Base-by-base conservation (phyloP, 805 yeast species). In the Ogataea angusta region DNA sequence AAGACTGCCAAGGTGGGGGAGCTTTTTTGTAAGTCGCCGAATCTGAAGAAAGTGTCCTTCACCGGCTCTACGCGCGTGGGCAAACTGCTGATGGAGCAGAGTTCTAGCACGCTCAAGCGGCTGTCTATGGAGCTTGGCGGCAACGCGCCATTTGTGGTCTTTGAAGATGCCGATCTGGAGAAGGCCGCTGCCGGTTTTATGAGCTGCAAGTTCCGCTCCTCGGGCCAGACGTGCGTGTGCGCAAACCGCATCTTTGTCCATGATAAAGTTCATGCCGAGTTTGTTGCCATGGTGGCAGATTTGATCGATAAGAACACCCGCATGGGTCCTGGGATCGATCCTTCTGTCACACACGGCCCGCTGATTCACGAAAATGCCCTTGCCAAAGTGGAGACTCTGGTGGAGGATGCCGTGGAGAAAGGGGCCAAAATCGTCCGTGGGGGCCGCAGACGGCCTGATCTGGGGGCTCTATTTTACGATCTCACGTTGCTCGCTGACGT, bases 181-280 rank as follows among this genome's bases (percentile, higher is more conserved):
- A 64, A 68, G 32, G 91, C 90, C 1, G 77, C 82, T 5, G 71
- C 69, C 10, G 85, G 78, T 15, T 69, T 82, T 5, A 56, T 82
- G 40, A 73, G 72, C 10, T 73, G 80, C 45, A 85, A 84, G 59
- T 84, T 83, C 64, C 70, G 91, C 53, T 79, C 82, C 4, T 72
- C 82, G 36, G 91, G 93, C 36, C 91, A 85, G 63, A 82, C 89
- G 4, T 85, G 93, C 62, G 83, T 83, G 24, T 82, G 89, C 57
- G 85, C 87, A 19, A 82, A 82, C 62, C 67, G 89, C 46, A 57
- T 82, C 24, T 83, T 73, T 53, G 74, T 84, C 19, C 90, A 84
- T 52, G 72, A 69, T 19, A 64, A 64, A 4, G 60, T 85, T 5
- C 78, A 82, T 54, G 86, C 80, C 46, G 69, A 74, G 52, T 82